Conservation (phyloP, 2,329 filamentous ascomycete genomes). For the Fusarium sp. region DNA sequence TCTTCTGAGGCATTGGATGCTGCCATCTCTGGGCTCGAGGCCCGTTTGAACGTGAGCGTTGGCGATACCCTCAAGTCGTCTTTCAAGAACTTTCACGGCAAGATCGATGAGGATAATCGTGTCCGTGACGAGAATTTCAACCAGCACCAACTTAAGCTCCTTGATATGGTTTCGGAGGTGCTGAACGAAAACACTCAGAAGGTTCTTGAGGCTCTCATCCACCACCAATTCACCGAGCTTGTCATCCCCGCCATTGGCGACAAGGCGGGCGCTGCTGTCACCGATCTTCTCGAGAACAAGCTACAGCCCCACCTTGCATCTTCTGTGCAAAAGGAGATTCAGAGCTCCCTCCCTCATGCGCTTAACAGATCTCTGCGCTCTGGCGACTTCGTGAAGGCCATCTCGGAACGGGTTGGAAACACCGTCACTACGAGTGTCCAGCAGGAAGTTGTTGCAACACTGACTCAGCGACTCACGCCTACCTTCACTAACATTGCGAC, state of each 20-base stretch:
- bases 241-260: conserved; percentile 81
- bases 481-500: conserved; percentile 73
- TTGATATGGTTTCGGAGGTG: conserved; percentile 69
- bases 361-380: conserved; percentile 68
- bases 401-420: conserved; percentile 76
- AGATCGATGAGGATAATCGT: conserved; percentile 72
- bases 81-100: conserved; percentile 71
- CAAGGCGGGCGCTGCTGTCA: conserved; percentile 74
- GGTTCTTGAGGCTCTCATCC: conserved; percentile 80
- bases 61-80: conserved; percentile 66
- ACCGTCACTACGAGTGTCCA: conserved; percentile 77
- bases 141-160: conserved; percentile 64
- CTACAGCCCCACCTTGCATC: conserved; percentile 75
- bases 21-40: conserved; percentile 66
- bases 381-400: conserved; percentile 75
- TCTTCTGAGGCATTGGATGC: conserved; percentile 63
- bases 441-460: conserved; percentile 70
- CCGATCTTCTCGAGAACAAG: conserved; percentile 76
- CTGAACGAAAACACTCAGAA: conserved; percentile 74
- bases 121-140: conserved; percentile 64
- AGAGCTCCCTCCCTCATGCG: conserved; percentile 75
- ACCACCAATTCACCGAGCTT: conserved; percentile 77
- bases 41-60: conserved; percentile 62
- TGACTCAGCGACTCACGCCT: conserved; percentile 74
- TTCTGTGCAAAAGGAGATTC: conserved; percentile 78